Evolutionary conservation across 148 eudicot genomes (phyloP).

Genomic region (Arbutus unedo): DNA sequence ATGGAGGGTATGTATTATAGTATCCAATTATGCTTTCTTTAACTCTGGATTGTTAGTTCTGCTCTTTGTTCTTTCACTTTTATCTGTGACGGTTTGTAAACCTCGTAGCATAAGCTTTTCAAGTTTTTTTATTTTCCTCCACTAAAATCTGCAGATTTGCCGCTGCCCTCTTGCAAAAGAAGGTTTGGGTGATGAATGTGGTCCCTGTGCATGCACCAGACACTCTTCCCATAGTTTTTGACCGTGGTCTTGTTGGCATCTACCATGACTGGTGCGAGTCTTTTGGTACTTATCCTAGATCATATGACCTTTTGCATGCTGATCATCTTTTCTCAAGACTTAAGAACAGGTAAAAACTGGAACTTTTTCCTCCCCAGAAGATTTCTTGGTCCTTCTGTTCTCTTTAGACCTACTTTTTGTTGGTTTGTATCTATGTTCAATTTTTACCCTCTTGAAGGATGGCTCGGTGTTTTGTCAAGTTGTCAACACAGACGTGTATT

Average conservation of each 20-base stretch:
- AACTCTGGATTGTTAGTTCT: neutral
- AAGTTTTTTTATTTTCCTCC: neutral
- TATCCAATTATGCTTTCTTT: neutral
- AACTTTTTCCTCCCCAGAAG: neutral
- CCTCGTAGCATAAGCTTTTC: neutral
- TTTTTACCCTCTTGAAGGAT: neutral
- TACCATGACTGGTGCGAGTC: constrained; percentile 99
- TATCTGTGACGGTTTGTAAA: neutral
- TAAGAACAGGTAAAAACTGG: constrained; percentile 60
- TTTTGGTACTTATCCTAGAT: constrained; percentile 90
- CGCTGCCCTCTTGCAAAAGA: constrained; percentile 73
- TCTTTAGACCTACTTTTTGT: constrained; percentile 4
- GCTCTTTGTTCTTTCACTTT: neutral
- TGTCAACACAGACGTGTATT: neutral
- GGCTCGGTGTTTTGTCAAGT: neutral
- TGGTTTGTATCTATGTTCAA: neutral
- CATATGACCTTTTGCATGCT: constrained; percentile 91
- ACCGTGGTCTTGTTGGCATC: constrained; percentile 83
- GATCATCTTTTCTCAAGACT: constrained; percentile 96
- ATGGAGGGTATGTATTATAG: constrained; percentile 71
- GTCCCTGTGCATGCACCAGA: constrained; percentile 88
- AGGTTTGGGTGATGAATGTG: constrained; percentile 97
- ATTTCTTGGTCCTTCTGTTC: neutral
- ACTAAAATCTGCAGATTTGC: constrained; percentile 63
- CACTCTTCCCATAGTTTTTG: constrained; percentile 87